Percentiles rank a stretch among this genome's conserved stretches.
These are phyloP conservation scores for Bipolaris sorokiniana DNA, from an alignment of 2,329 filamentous ascomycete genomes.

Conservation along the genomic window DNA sequence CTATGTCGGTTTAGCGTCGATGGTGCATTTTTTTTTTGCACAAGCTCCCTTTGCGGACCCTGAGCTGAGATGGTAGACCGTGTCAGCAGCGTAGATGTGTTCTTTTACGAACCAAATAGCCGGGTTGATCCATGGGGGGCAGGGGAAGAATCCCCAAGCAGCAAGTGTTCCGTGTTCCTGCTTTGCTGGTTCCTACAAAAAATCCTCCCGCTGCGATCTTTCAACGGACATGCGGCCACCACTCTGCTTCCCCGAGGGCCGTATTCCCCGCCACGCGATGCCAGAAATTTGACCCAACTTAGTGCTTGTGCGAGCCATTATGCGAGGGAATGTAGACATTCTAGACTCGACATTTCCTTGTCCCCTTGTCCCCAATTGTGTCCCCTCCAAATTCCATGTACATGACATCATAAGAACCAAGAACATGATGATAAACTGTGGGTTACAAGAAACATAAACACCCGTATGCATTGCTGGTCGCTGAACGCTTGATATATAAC, in stretches of 20 bases:
- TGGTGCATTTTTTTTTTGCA: not conserved
- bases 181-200: conserved; percentile 13
- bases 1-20: conserved; percentile 8
- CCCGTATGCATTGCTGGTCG: conserved; percentile 4
- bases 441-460: not conserved
- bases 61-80: not conserved
- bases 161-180: conserved; percentile 16
- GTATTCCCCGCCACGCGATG: not conserved
- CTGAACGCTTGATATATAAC: conserved; percentile 13
- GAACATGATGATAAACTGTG: not conserved
- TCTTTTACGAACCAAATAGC: conserved; percentile 8
- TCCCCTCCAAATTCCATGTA: not conserved
- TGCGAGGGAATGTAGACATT: not conserved
- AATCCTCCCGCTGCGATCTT: conserved; percentile 18
- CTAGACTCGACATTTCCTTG: not conserved
- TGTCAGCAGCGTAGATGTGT: conserved; percentile 1
- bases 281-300: too few relatives aligned
- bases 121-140: conserved; percentile 8
- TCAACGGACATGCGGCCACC: conserved; percentile 5
- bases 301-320: not conserved
- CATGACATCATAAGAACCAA: not conserved
- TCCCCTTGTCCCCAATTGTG: not conserved
- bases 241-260: not conserved
- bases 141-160: conserved; percentile 11
- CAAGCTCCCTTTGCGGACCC: conserved; percentile 5